Base-by-base conservation (phyloP, 192 early-diverging fungal species). In the Jimgerdemannia flammicorona region DNA sequence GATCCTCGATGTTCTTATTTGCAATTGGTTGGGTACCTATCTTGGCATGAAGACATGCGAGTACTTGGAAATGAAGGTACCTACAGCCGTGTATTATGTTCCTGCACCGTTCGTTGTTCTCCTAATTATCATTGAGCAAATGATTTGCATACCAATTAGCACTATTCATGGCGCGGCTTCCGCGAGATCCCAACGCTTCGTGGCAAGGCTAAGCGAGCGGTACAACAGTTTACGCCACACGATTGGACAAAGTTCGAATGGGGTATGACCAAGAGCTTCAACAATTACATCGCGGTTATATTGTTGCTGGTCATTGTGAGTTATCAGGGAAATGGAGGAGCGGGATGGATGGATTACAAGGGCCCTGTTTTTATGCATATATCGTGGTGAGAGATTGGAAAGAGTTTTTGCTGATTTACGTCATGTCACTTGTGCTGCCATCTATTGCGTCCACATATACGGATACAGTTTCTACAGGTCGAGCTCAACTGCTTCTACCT, bases 1-100 rank as follows among this genome's bases (percentile, higher is more conserved):
- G 96, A 91, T 98, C 70, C 79, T 98, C 71, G 96, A 98, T 84
- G 95, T 98, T 18, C 79, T 97, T 14, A 70, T 91, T 4, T 95
- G 96, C 80, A 99, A 99, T 78, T 99, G 97, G 97, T 78, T 90
- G 14, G 97, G 97, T 40, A 93, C 94, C 75, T 95, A 94, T 78
- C 67, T 97, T 39, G 97, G 97, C 44, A 96, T 98, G 92, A 99
- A 99, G 86, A 94, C 93, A 39, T 99, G 97, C 83, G 94, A 99
- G 82, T 94, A 97, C 82, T 95, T 96, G 80, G 93, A 94, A 72
- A 90, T 97, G 88, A 96, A 96, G 75, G 79, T 80, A 76, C 63
- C 4, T 10, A 66, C 59, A 69, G 11, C 64, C 29, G 29, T 29
- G 29, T 29, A 29, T 29, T 29, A 29, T 29, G 29, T 29, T 29